Conservation (phyloP, 2,329 filamentous ascomycete species). For the Colletotrichum sp. region DNA sequence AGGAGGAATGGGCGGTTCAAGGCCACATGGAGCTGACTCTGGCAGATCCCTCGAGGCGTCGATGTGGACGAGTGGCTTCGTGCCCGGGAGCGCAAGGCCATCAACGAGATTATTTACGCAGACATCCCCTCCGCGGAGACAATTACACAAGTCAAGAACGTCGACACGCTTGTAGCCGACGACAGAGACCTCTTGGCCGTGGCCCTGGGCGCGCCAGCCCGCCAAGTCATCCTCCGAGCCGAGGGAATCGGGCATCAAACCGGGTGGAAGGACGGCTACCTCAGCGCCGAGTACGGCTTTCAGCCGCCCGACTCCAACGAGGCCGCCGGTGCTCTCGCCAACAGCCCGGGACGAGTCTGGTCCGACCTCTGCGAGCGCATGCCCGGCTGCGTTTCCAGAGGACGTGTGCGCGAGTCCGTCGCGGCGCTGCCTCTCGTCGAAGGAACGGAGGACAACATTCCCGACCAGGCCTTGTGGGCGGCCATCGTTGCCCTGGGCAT, state of each 20-base stretch:
- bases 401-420: slow-evolving; percentile 54
- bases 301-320: slow-evolving; percentile 56
- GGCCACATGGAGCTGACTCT: slow-evolving; percentile 13
- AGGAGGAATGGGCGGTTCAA: fast-evolving
- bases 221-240: slow-evolving; percentile 57
- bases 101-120: slow-evolving; percentile 53
- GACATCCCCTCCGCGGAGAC: slow-evolving; percentile 46
- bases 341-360: slow-evolving; percentile 58
- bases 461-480: slow-evolving; percentile 58
- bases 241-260: slow-evolving; percentile 56
- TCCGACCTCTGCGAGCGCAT: slow-evolving; percentile 59
- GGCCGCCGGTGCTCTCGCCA: slow-evolving; percentile 48
- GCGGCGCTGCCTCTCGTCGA: slow-evolving; percentile 53
- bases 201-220: slow-evolving; percentile 57
- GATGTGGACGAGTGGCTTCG: slow-evolving; percentile 52
- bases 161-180: slow-evolving; percentile 51
- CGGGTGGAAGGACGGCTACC: slow-evolving; percentile 59
- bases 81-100: slow-evolving; percentile 49
- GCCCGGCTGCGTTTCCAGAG: slow-evolving; percentile 55
- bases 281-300: slow-evolving; percentile 57
- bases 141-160: slow-evolving; percentile 45
- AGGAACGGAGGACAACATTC: slow-evolving; percentile 54
- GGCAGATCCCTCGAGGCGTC: slow-evolving; percentile 49
- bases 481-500: slow-evolving; percentile 57
- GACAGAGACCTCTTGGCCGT: slow-evolving; percentile 56